Percentiles rank a stretch among this genome's conserved stretches.
phyloP scores from a whole-genome alignment of 2,329 filamentous ascomycete species.

The Xylaria sp. region DNA sequence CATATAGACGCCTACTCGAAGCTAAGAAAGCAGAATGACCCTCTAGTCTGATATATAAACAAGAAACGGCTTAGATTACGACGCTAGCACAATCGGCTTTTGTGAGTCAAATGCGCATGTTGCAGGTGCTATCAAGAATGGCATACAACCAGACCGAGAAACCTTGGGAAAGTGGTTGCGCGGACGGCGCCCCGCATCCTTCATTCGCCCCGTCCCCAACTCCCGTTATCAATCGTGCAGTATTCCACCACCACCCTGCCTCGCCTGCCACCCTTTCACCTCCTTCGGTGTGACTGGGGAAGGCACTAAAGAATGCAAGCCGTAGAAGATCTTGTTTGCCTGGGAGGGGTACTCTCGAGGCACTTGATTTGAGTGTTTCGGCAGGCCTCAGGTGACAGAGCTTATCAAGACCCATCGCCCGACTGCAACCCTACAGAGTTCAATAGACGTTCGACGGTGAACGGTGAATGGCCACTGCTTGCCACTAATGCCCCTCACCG shows the following conservation, averaged over 20 bases:
- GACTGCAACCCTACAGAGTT: slow-evolving; percentile 31
- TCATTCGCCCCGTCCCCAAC: background rate
- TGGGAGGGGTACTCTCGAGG: slow-evolving; percentile 10
- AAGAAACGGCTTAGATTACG: slow-evolving; percentile 11
- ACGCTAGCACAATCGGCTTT: slow-evolving; percentile 12
- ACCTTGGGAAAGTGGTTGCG: background rate
- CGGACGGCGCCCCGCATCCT: background rate
- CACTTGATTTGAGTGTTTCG: slow-evolving; percentile 27
- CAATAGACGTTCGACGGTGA: slow-evolving; percentile 12
- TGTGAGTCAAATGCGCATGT: slow-evolving; percentile 11
- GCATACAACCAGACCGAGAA: background rate
- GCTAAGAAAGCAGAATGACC: slow-evolving; percentile 21
- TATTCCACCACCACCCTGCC: slow-evolving; percentile 9
- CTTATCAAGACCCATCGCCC: slow-evolving; percentile 34
- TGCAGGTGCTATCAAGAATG: slow-evolving; percentile 5
- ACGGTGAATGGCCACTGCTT: slow-evolving; percentile 8
- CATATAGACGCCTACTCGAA: background rate
- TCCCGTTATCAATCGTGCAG: slow-evolving; percentile 5
- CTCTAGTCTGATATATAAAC: slow-evolving; percentile 3
- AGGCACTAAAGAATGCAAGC: slow-evolving; percentile 11
- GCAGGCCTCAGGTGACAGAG: slow-evolving; percentile 36
- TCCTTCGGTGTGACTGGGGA: slow-evolving; percentile 34
- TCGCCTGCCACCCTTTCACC: slow-evolving; percentile 12
- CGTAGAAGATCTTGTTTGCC: slow-evolving; percentile 25
- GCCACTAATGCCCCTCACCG: slow-evolving; percentile 23